Evolutionary conservation across 805 yeast genomes (phyloP).

Genomic region (Yamadazyma phyllophila): DNA sequence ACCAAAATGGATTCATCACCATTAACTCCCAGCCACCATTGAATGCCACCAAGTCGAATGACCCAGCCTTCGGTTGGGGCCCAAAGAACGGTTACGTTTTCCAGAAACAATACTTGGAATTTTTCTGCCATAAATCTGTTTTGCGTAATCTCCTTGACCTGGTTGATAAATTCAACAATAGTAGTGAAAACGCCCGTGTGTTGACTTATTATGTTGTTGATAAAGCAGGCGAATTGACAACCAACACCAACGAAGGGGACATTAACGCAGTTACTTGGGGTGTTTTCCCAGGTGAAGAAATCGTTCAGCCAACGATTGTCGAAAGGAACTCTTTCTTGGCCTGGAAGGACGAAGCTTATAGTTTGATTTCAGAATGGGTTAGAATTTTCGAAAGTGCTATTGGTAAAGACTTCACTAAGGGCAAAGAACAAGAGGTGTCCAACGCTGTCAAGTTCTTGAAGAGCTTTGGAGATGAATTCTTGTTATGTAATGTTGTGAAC

Average conservation of each 20-base stretch:
- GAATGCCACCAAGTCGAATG: constrained; percentile 71
- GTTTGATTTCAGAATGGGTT: constrained; percentile 81
- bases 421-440: constrained; percentile 26
- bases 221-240: constrained; percentile 51
- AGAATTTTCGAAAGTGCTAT: constrained; percentile 43
- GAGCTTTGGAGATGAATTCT: constrained; percentile 55
- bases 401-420: constrained; percentile 26
- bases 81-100: constrained; percentile 90
- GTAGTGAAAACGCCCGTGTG: constrained; percentile 41
- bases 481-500: constrained; percentile 85
- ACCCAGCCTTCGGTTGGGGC: constrained; percentile 88
- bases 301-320: constrained; percentile 93
- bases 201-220: constrained; percentile 78
- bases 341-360: constrained; percentile 94
- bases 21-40: constrained; percentile 94
- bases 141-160: constrained; percentile 34
- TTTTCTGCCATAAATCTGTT: constrained; percentile 64
- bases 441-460: constrained; percentile 42
- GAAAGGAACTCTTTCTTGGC: constrained; percentile 90
- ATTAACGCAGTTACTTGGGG: constrained; percentile 99
- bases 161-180: constrained; percentile 47
- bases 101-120: constrained; percentile 91
- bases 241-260: constrained; percentile 72
- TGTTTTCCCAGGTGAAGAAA: constrained; percentile 92
- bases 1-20: constrained; percentile 68